A percentile compares a stretch with the other conserved stretches of the same genome.
Evolutionary conservation across 106 monocot species (phyloP).

Genomic region (Phalaenopsis aphrodite): DNA sequence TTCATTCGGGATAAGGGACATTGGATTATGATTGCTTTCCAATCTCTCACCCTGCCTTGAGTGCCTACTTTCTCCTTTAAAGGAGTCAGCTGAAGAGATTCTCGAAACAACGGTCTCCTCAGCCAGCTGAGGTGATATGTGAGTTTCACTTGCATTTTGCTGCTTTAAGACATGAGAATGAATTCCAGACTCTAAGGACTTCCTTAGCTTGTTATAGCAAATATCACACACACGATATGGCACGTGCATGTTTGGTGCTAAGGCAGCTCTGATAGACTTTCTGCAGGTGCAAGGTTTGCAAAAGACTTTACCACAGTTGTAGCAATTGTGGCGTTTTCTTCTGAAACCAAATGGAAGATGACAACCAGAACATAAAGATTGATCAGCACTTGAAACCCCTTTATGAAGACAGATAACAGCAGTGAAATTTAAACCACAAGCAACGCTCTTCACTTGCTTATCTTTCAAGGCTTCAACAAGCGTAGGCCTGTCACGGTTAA

Average conservation of each 20-base stretch:
- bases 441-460: constrained; percentile 45
- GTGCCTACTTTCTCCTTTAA: constrained; percentile 29
- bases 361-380: constrained; percentile 39
- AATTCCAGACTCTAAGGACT: constrained; percentile 14
- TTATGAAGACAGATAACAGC: constrained; percentile 48
- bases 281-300: constrained; percentile 43
- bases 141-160: constrained; percentile 17
- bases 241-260: constrained; percentile 35
- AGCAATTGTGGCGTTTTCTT: constrained; percentile 49
- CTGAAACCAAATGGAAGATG: constrained; percentile 42
- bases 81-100: constrained; percentile 30
- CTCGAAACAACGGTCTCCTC: constrained; percentile 26
- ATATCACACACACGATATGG: constrained; percentile 47
- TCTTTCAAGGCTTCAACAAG: constrained; percentile 37
- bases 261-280: constrained; percentile 36
- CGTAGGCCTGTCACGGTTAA: constrained; percentile 30
- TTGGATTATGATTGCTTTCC: constrained; percentile 9
- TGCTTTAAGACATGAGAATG: constrained; percentile 19
- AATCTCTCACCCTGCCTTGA: constrained; percentile 17
- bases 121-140: constrained; percentile 19
- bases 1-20: constrained; percentile 5
- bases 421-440: constrained; percentile 42
- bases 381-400: constrained; percentile 38
- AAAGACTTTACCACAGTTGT: constrained; percentile 47
- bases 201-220: constrained; percentile 35